These are phyloP conservation scores for Albophoma yamanashiensis DNA, from an alignment of 2,329 filamentous ascomycete species.

Conservation along the genomic window DNA sequence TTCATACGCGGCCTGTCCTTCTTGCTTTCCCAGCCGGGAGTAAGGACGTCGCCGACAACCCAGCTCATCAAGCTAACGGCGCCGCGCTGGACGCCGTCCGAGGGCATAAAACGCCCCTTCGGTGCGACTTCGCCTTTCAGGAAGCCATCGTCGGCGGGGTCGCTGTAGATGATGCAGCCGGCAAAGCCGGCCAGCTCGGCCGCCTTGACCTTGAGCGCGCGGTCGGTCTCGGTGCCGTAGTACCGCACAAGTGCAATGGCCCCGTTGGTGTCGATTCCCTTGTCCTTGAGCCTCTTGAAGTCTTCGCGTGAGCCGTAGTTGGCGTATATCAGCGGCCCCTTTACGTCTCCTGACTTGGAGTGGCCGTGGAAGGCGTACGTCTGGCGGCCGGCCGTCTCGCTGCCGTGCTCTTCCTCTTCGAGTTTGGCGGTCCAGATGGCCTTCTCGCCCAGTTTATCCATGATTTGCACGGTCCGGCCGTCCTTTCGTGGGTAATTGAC, in stretches of 20 bases:
- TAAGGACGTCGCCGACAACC: slow-evolving; percentile 85
- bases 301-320: slow-evolving; percentile 85
- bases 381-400: slow-evolving; percentile 52
- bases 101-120: slow-evolving; percentile 67
- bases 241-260: slow-evolving; percentile 79
- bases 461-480: slow-evolving; percentile 71
- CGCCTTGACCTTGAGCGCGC: slow-evolving; percentile 76
- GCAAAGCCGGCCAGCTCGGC: slow-evolving; percentile 78
- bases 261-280: slow-evolving; percentile 63
- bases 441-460: slow-evolving; percentile 52
- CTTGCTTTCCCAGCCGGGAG: slow-evolving; percentile 73
- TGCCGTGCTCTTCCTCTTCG: slow-evolving; percentile 65
- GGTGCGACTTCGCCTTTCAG: slow-evolving; percentile 62
- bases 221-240: slow-evolving; percentile 62
- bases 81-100: slow-evolving; percentile 73
- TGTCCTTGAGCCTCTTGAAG: slow-evolving; percentile 61
- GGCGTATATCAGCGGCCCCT: slow-evolving; percentile 78
- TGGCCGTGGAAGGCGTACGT: slow-evolving; percentile 80
- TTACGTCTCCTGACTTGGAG: slow-evolving; percentile 77
- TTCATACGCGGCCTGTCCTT: slow-evolving; percentile 54
- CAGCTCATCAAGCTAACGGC: slow-evolving; percentile 71
- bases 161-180: slow-evolving; percentile 87
- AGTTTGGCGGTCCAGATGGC: slow-evolving; percentile 68
- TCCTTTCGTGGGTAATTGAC: slow-evolving; percentile 77
- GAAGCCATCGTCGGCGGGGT: slow-evolving; percentile 79